Evolutionary conservation across 2,329 filamentous ascomycete species (phyloP), one percentile per base, ranked within the genome.

Genomic region (Clonostachys solani): DNA sequence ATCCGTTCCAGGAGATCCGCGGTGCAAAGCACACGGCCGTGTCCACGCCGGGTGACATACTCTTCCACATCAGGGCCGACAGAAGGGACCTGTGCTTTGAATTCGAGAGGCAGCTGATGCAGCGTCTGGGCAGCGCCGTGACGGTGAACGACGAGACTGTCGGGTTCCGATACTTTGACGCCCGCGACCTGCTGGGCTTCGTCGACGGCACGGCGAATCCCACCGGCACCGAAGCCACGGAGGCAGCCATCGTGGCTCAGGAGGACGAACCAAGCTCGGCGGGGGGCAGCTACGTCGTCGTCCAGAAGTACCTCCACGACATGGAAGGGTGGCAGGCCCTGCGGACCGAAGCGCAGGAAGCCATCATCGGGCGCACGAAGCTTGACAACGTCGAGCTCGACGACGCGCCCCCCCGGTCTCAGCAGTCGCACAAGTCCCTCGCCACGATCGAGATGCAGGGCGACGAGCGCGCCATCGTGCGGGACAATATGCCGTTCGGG

Each of bases 401-500:
- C 18, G 78, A 81, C 51, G 75, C 71, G 0, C 63, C 62, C 2
- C 54, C 59, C 0, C 71, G 66, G 0, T 52, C 68, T 16, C 76
- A 80, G 49, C 65, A 68, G 50, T 69, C 77, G 2, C 78, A 81
- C 55, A 83, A 82, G 59, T 72, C 71, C 5, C 71, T 83, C 0
- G 68, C 69, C 3, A 81, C 77, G 0, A 72, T 83, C 36, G 69
- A 74, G 41, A 74, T 77, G 47, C 49, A 68, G 8, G 77, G 76
- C 1, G 60, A 65, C 8, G 78, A 82, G 57, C 62, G 76, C 50
- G 71, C 68, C 35, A 79, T 82, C 38, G 60, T 82, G 4, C 67
- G 79, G 0, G 78, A 82, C 48, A 83, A 82, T 50, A 82, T 82
- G 79, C 78, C 79, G 0, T 82, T 82, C 58, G 79, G 78, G 0